Base-by-base conservation (phyloP, 768 basidiomycete genomes). In the Leccinellum luteum region DNA sequence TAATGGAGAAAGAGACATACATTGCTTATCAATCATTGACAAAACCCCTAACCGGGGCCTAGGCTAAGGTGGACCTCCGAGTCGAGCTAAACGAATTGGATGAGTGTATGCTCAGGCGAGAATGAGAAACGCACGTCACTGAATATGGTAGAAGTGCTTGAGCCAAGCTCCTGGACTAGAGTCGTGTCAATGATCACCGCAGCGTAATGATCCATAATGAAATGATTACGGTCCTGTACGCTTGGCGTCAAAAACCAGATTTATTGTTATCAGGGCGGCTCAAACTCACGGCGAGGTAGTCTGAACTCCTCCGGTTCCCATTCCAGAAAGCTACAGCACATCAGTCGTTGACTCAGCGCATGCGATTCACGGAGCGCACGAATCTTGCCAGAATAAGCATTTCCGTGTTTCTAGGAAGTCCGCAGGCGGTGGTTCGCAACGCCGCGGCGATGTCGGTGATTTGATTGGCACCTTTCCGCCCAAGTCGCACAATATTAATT, bases 241-340 rank as follows among this genome's bases (percentile, higher is more conserved):
- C 50, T 9, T 25, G 28, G 45, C 8, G 8, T 47, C 45, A 47
- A 47, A 47, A 12, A 25, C 21, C 14, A 25, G 23, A 47, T 47
- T n/a, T 23, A 47, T 15, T 25, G 14, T 7, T 6, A 15, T 47
- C 45, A 15, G 23, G 23, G 45, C 9, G 10, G 45, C 45, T 47
- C 25, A 51, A 21, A 76, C 84, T 64, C 70, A 88, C 87, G 81
- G 77, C n/a, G 85, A 78, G 7, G 86, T 90, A 10, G 88, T 91
- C 54, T 81, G 75, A 13, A 90, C 73, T 0, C 90, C 90, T 9
- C 91, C 89, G 9, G 87, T 87, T 17, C 90, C 90, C 59, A 90
- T 77, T 14, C 90, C 90, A 21, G 82, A 78, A 21, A 92, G 66
- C 89, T 90, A 47, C 27, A n/a, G 14, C 41, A 50, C 35, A 10